phyloP scores from a whole-genome alignment of 106 monocot genomes.

The Dendrobium officinale region DNA sequence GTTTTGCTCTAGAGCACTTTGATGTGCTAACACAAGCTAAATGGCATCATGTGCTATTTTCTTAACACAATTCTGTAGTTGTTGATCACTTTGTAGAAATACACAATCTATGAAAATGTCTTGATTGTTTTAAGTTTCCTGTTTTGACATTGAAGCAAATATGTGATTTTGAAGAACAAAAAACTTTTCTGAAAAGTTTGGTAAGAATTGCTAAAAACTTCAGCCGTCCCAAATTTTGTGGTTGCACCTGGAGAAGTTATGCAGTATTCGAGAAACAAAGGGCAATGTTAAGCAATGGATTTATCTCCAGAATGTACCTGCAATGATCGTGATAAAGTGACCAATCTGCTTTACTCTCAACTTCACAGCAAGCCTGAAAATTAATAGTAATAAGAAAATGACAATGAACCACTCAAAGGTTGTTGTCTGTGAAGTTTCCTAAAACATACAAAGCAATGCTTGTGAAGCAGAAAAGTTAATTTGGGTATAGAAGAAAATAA shows the following conservation, averaged over 20 bases:
- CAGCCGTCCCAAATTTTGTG: neutral
- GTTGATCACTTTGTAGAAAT: no score
- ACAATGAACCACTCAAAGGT: neutral
- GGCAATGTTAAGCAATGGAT: neutral
- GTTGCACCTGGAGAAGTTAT: neutral
- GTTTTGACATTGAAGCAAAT: neutral
- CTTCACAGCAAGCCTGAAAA: conserved; percentile 47
- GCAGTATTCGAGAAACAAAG: neutral
- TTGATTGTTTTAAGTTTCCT: neutral
- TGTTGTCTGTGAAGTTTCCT: no score
- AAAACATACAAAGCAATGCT: no score
- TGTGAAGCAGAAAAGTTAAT: no score
- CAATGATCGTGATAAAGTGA: conserved; percentile 60
- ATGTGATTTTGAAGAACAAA: neutral
- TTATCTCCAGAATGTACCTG: conserved; percentile 24
- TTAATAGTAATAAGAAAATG: neutral
- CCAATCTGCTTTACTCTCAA: conserved; percentile 60
- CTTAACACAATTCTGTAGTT: neutral
- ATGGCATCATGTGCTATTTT: neutral
- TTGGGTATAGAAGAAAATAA: no score
- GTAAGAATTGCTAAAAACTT: neutral
- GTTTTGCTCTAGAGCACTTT: neutral
- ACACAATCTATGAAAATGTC: no score
- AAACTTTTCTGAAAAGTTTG: neutral
- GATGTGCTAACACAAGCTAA: no score